A percentile compares a stretch with the other conserved stretches of the same genome.
phyloP scores from a whole-genome alignment of 73 alveolate genomes.

The Uronychia binucleata region DNA sequence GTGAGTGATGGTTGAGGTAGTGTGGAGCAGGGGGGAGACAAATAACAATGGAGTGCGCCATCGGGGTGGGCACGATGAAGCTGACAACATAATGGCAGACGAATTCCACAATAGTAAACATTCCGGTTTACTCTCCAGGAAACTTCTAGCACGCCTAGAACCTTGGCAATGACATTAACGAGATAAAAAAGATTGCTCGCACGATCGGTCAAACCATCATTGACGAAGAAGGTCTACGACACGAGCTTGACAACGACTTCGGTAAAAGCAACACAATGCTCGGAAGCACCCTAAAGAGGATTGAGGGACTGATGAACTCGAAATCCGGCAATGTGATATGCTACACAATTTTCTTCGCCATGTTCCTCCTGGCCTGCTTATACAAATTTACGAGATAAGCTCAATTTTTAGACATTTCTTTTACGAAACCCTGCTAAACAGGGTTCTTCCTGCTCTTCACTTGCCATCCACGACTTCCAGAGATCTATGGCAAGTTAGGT shows the following conservation, averaged over 20 bases:
- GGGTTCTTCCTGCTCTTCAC: no score
- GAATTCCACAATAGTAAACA: background rate
- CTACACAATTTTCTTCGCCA: background rate
- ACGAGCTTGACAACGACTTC: background rate
- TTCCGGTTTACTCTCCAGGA: background rate
- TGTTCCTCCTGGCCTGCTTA: background rate
- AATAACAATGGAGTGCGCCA: constrained; percentile 1
- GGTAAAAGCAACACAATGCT: background rate
- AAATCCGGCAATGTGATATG: background rate
- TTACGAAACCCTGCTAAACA: no score
- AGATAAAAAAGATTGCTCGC: background rate
- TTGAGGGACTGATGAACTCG: background rate
- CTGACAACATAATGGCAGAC: background rate
- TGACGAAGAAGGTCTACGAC: background rate
- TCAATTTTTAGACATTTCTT: no score
- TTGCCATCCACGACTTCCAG: no score
- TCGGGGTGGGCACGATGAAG: background rate
- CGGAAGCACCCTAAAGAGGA: background rate
- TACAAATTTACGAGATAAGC: background rate
- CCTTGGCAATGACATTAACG: background rate
- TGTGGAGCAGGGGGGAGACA: no score
- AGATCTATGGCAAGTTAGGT: no score
- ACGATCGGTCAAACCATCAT: background rate
- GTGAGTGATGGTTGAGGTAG: no score
- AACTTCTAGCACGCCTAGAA: background rate